Evolutionary conservation across 768 basidiomycete genomes (phyloP).

Genomic region (Naganishia vaughanmartiniae): DNA sequence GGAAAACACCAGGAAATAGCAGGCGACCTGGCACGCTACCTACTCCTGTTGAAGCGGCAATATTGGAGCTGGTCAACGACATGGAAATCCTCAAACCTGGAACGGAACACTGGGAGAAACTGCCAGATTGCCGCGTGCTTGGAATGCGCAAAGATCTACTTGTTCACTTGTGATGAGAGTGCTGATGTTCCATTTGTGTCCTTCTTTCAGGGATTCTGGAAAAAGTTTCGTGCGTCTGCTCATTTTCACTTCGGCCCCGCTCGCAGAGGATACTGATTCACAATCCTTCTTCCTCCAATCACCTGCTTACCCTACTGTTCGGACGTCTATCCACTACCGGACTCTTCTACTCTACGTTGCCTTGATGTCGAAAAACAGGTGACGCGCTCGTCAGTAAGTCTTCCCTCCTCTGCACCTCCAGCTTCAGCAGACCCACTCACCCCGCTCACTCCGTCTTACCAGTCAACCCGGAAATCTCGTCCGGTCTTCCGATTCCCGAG

Average conservation of each 20-base stretch:
- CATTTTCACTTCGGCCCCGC: not conserved
- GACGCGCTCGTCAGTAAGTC: constrained; percentile 64
- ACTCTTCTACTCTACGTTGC: not conserved
- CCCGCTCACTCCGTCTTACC: not conserved
- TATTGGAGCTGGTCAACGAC: not conserved
- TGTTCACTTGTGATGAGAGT: not conserved
- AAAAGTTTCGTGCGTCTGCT: constrained; percentile 78
- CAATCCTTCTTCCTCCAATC: not conserved
- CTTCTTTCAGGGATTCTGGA: constrained; percentile 91
- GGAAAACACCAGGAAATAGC: too few relatives aligned
- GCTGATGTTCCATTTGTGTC: constrained; percentile 12
- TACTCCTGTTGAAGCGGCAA: not conserved
- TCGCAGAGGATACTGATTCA: not conserved
- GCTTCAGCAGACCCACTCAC: constrained; percentile 19
- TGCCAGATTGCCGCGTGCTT: not conserved
- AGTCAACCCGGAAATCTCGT: constrained; percentile 87
- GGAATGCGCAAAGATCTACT: not conserved
- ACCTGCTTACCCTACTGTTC: not conserved
- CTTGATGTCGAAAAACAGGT: constrained; percentile 56
- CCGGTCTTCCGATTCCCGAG: constrained; percentile 73
- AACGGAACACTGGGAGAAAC: too few relatives aligned
- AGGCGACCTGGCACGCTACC: too few relatives aligned
- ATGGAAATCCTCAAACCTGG: too few relatives aligned
- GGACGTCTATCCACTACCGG: not conserved
- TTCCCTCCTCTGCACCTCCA: not conserved